These are phyloP conservation scores for Heterobasidion parviporum DNA, from an alignment of 1,284 basidiomycete genomes.

Conservation along the genomic window DNA sequence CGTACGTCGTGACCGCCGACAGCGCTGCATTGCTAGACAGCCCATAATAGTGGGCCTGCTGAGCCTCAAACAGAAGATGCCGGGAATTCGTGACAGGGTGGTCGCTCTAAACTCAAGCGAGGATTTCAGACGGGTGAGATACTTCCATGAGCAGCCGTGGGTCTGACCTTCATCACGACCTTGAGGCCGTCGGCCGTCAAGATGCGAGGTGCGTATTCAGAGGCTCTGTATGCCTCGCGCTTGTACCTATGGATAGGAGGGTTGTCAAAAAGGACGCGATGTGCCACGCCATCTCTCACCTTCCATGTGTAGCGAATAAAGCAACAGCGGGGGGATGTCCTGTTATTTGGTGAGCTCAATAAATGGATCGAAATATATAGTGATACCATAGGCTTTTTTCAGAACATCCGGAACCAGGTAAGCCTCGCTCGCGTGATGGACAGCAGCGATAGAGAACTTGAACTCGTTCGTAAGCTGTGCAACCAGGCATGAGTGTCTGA, in stretches of 20 bases:
- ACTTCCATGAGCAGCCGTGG: background rate
- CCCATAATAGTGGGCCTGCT: conserved; percentile 33
- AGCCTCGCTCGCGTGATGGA: conserved; percentile 85
- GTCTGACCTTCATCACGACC: conserved; percentile 71
- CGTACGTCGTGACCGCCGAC: conserved; percentile 69
- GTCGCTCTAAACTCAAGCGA: background rate
- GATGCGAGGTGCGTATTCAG: conserved; percentile 77
- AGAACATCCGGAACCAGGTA: conserved; percentile 76
- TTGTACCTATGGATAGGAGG: conserved; percentile 48
- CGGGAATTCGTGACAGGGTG: conserved; percentile 8
- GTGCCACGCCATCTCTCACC: conserved; percentile 19
- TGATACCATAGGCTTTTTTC: conserved; percentile 55
- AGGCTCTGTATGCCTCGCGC: conserved; percentile 78
- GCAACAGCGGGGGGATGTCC: conserved; percentile 60
- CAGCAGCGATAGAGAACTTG: conserved; percentile 72
- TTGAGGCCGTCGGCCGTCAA: conserved; percentile 67
- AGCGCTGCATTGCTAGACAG: conserved; percentile 53
- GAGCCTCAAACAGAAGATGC: conserved; percentile 22
- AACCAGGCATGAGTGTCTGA: background rate
- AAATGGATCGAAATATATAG: conserved; percentile 29
- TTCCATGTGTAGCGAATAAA: conserved; percentile 58
- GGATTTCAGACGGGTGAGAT: background rate
- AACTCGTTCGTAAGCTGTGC: conserved; percentile 66
- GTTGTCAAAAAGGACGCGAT: background rate
- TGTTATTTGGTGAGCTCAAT: conserved; percentile 11